Percentiles rank a stretch among this genome's conserved stretches.
Conservation (phyloP, 2,329 filamentous ascomycete species). For the Alternaria incomplexa region DNA sequence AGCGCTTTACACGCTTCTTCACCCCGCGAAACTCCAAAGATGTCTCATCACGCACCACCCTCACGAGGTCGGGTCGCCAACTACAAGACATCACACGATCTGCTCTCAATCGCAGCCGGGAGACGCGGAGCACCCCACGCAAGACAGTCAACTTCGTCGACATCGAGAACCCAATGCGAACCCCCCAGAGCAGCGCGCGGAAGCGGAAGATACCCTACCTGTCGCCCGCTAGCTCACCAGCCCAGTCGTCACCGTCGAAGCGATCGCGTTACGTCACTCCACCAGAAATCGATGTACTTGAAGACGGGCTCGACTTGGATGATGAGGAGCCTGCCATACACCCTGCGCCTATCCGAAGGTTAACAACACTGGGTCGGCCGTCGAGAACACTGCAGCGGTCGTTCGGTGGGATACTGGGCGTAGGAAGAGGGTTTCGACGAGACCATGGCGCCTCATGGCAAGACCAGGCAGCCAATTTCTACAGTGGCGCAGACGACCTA, state of each 20-base stretch:
- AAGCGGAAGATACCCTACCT: slow-evolving; percentile 49
- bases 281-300: slow-evolving; percentile 39
- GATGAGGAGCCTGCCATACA: slow-evolving; percentile 34
- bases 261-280: slow-evolving; percentile 38
- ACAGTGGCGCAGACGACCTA: slow-evolving; percentile 62
- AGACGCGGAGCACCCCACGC: slow-evolving; percentile 39
- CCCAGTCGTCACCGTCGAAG: slow-evolving; percentile 52
- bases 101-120: slow-evolving; percentile 50
- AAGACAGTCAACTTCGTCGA: slow-evolving; percentile 51
- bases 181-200: slow-evolving; percentile 39
- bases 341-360: slow-evolving; percentile 46
- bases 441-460: slow-evolving; percentile 61
- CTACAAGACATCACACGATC: slow-evolving; percentile 58
- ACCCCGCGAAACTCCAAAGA: slow-evolving; percentile 51
- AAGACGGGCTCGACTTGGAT: slow-evolving; percentile 32
- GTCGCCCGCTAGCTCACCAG: slow-evolving; percentile 50
- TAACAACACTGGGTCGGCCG: slow-evolving; percentile 42
- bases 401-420: slow-evolving; percentile 52
- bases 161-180: slow-evolving; percentile 35
- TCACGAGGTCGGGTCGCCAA: slow-evolving; percentile 52
- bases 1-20: slow-evolving; percentile 60
- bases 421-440: slow-evolving; percentile 47
- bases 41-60: slow-evolving; percentile 32
- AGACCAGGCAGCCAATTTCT: slow-evolving; percentile 65
- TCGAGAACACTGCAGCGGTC: slow-evolving; percentile 53